Conservation (phyloP, 2,329 filamentous ascomycete species). For the Thelonectria discophora region DNA sequence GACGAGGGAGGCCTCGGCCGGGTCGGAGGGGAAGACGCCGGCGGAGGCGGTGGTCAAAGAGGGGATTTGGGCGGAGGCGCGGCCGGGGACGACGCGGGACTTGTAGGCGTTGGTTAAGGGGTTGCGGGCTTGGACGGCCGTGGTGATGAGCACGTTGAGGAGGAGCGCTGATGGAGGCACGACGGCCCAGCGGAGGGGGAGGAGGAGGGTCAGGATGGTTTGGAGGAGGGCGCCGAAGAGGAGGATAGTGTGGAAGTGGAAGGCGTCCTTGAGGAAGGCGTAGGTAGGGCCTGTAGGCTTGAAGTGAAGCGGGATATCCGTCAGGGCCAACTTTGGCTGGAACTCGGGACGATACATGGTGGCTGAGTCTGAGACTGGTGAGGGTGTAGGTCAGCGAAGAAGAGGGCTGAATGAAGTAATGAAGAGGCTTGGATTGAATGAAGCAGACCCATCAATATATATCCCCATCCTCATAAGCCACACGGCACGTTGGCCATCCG, state of each 20-base stretch:
- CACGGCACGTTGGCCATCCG: no score
- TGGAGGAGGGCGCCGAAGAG: conserved; percentile 49
- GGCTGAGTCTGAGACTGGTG: no score
- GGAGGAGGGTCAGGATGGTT: conserved; percentile 42
- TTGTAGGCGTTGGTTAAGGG: conserved; percentile 35
- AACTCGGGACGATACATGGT: conserved; percentile 36
- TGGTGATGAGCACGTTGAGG: conserved; percentile 45
- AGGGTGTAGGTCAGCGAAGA: no score
- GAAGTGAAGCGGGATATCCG: conserved; percentile 32
- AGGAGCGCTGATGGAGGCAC: conserved; percentile 46
- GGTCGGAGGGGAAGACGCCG: conserved; percentile 41
- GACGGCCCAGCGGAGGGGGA: conserved; percentile 49
- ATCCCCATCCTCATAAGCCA: no score
- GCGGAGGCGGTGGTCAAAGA: conserved; percentile 34
- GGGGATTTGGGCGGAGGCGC: conserved; percentile 48
- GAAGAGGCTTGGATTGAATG: no score
- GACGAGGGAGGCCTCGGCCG: conserved; percentile 46
- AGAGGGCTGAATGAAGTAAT: background rate
- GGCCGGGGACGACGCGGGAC: conserved; percentile 44
- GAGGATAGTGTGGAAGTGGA: conserved; percentile 47
- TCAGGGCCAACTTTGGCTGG: conserved; percentile 37
- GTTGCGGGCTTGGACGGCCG: conserved; percentile 38
- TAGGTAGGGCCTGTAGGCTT: conserved; percentile 11
- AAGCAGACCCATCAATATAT: no score
- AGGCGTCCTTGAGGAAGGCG: conserved; percentile 44